phyloP scores from a whole-genome alignment of 345 rosid genomes.

The Bruguiera gymnorhiza region DNA sequence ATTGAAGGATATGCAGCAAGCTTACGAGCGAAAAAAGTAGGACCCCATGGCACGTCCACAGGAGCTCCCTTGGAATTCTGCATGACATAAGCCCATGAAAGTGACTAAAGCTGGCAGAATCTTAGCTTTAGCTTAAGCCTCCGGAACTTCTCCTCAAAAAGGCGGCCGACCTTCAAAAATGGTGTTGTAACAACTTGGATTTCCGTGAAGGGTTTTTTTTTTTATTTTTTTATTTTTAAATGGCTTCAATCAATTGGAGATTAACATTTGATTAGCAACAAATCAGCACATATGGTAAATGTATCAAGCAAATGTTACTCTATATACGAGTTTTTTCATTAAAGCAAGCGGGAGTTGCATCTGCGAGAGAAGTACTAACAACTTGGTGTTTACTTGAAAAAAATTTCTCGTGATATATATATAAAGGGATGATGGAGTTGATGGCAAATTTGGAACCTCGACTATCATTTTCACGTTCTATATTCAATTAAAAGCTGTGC shows the following conservation, averaged over 20 bases:
- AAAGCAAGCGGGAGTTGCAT: too few relatives aligned
- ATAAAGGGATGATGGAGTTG: too few relatives aligned
- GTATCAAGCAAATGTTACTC: too few relatives aligned
- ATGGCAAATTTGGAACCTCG: too few relatives aligned
- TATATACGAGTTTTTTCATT: too few relatives aligned
- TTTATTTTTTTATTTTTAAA: background rate
- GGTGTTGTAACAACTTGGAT: background rate
- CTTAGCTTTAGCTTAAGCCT: background rate
- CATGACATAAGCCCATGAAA: background rate
- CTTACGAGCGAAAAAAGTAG: background rate
- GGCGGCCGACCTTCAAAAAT: background rate
- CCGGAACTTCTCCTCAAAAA: background rate
- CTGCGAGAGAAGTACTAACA: too few relatives aligned
- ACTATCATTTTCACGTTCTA: too few relatives aligned
- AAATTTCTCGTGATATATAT: too few relatives aligned
- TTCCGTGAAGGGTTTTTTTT: background rate
- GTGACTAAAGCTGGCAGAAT: background rate
- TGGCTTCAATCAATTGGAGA: too few relatives aligned
- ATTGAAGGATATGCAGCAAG: constrained; percentile 11
- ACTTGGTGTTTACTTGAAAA: too few relatives aligned
- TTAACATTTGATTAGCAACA: background rate
- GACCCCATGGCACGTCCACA: constrained; percentile 7
- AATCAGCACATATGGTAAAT: too few relatives aligned
- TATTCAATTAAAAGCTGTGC: too few relatives aligned
- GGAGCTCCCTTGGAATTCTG: background rate